Conservation (phyloP, 257 asterid genomes). For the Solanum ossicruentum region DNA sequence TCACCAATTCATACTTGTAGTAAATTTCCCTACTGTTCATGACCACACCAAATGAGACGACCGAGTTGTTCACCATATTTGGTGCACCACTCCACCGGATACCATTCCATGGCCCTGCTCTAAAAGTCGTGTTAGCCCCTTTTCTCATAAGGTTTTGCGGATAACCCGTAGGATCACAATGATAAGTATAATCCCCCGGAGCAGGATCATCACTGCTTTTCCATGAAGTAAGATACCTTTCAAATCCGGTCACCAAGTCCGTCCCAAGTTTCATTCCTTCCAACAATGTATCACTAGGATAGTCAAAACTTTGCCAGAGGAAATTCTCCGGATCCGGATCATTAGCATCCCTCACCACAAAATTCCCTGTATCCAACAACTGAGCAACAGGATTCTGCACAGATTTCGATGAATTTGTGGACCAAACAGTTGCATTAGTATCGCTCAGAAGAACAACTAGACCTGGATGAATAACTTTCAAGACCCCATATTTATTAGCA, state of each 20-base stretch:
- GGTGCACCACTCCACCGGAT: constrained; percentile 18
- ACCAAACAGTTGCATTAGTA: constrained; percentile 19
- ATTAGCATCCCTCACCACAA: constrained; percentile 25
- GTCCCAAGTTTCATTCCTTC: constrained; percentile 45
- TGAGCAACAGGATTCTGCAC: constrained; percentile 16
- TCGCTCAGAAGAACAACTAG: constrained; percentile 17
- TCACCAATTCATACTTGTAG: background rate
- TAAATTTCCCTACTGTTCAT: constrained; percentile 6
- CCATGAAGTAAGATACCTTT: constrained; percentile 24
- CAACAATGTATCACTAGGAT: constrained; percentile 31
- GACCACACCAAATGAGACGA: background rate
- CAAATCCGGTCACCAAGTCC: constrained; percentile 14
- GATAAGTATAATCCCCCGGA: constrained; percentile 12
- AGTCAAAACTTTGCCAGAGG: constrained; percentile 47
- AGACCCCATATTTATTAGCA: constrained; percentile 2
- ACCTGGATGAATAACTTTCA: constrained; percentile 18
- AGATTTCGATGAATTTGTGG: constrained; percentile 14
- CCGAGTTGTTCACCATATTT: background rate
- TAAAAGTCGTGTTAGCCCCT: background rate
- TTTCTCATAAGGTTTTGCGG: constrained; percentile 10
- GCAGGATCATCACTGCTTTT: constrained; percentile 28
- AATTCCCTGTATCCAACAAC: constrained; percentile 36
- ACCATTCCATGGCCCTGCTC: constrained; percentile 32
- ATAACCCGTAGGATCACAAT: constrained; percentile 22
- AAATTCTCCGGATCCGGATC: constrained; percentile 8